A percentile compares a stretch with the other conserved stretches of the same genome.
phyloP scores from a whole-genome alignment of 2,329 filamentous ascomycete species.

The Macrophomina pseudophaseolina region DNA sequence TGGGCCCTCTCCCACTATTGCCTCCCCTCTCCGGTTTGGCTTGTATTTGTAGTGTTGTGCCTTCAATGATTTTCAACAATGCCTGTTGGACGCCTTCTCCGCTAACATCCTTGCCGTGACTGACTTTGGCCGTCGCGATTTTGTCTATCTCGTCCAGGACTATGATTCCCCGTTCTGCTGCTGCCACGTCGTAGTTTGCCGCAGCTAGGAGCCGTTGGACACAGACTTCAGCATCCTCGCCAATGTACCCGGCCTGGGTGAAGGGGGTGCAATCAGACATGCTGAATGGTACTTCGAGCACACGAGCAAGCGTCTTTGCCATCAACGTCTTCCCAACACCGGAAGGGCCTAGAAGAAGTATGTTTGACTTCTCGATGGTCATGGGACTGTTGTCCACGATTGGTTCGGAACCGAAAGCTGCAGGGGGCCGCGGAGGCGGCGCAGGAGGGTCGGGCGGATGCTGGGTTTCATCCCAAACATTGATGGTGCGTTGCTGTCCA shows the following conservation, averaged over 20 bases:
- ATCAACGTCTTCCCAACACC: constrained; percentile 98
- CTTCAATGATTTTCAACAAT: constrained; percentile 92
- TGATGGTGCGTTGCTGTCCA: constrained; percentile 62
- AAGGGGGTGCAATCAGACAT: constrained; percentile 96
- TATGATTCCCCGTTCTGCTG: constrained; percentile 89
- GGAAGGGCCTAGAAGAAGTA: constrained; percentile 87
- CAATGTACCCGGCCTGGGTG: constrained; percentile 96
- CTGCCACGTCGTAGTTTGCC: constrained; percentile 83
- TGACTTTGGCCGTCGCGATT: constrained; percentile 85
- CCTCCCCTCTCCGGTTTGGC: constrained; percentile 75
- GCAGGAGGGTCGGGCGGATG: constrained; percentile 33
- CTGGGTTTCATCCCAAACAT: constrained; percentile 30
- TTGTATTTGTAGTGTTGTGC: constrained; percentile 89
- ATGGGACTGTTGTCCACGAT: constrained; percentile 64
- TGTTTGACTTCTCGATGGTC: constrained; percentile 93
- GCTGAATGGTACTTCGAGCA: constrained; percentile 93
- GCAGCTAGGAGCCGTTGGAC: constrained; percentile 89
- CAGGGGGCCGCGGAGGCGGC: constrained; percentile 33
- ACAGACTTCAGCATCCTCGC: constrained; percentile 95
- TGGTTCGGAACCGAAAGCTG: constrained; percentile 42
- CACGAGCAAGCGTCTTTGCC: constrained; percentile 85
- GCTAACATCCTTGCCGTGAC: constrained; percentile 89
- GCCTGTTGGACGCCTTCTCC: constrained; percentile 98
- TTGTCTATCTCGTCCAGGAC: constrained; percentile 98
- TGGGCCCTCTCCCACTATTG: constrained; percentile 35